Evolutionary conservation across 306 rosid genomes (phyloP), one percentile per base, ranked within the genome.

Genomic region (Prunus dulcis): DNA sequence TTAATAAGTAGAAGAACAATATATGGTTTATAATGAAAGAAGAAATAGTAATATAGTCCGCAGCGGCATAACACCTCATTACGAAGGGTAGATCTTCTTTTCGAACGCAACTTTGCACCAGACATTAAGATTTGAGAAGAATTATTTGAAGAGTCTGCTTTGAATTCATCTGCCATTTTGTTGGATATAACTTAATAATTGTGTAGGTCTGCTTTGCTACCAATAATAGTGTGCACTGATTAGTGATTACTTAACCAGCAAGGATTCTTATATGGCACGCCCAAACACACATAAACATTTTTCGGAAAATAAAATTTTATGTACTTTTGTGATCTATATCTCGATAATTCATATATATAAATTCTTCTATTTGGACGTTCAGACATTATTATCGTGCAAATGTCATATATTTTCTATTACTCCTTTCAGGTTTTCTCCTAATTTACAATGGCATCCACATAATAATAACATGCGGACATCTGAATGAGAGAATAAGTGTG

Each of bases 71-170:
- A 7, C 25, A 55, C 12, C 56, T 51, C 56, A 51, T n/a, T n/a
- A 19, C 4, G 9, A 19, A 20, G 58, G 25, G 18, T 8, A 12
- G 3, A 58, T 56, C 12, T 57, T 43, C 38, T 3, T 67, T 55
- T 12, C 45, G 68, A 76, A 32, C 67, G 60, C 58, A 76, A 76
- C 74, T 63, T 76, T 56, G 74, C 50, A 76, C 80, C 80, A 43
- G 67, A 67, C 57, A 12, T 71, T 13, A 6, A 43, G 13, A 52
- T 18, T 51, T 2, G 18, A 18, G 20, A 55, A 34, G 22, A 3
- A 57, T 56, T 13, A 41, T 7, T 14, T 43, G 25, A 43, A 56
- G 13, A 41, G 14, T 2, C 25, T 38, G 46, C 20, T 65, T 22
- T 9, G 27, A 17, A 34, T 9, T 38, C 50, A 6, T 19, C 12